These are phyloP conservation scores for Picochlorum sp. DNA, from an alignment of 139 green algal species.

Conservation along the genomic window DNA sequence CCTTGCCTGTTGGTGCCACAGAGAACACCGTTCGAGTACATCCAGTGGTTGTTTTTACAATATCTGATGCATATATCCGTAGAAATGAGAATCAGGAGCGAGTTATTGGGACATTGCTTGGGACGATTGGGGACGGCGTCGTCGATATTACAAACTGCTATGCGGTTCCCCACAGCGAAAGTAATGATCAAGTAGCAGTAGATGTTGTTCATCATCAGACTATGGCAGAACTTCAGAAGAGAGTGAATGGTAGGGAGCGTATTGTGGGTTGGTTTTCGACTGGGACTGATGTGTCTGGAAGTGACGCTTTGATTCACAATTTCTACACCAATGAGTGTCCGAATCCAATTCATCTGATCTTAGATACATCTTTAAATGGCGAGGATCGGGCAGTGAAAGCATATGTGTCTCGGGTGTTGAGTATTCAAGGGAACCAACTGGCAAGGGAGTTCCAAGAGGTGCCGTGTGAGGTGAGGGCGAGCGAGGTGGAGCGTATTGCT, in stretches of 20 bases:
- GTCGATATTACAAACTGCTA: slow-evolving; percentile 88
- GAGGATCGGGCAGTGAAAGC: slow-evolving; percentile 50
- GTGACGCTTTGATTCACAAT: slow-evolving; percentile 85
- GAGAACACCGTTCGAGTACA: slow-evolving; percentile 67
- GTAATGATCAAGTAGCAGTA: slow-evolving; percentile 78
- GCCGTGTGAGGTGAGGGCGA: slow-evolving; percentile 59
- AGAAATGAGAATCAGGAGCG: slow-evolving; percentile 73
- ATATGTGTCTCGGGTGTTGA: slow-evolving; percentile 58
- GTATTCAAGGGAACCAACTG: slow-evolving; percentile 38
- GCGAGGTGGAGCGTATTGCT: slow-evolving; percentile 62
- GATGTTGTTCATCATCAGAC: slow-evolving; percentile 92
- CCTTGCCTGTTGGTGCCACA: slow-evolving; percentile 27
- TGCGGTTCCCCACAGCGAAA: slow-evolving; percentile 93
- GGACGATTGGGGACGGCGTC: slow-evolving; percentile 59
- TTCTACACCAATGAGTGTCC: slow-evolving; percentile 71
- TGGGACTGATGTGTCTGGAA: slow-evolving; percentile 56
- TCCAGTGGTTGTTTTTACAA: slow-evolving; percentile 83
- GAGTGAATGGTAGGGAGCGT: slow-evolving; percentile 70
- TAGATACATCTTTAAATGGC: slow-evolving; percentile 70
- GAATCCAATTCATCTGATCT: slow-evolving; percentile 69
- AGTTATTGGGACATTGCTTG: slow-evolving; percentile 94
- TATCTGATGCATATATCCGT: slow-evolving; percentile 89
- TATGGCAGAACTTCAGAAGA: slow-evolving; percentile 83
- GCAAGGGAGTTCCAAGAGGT: slow-evolving; percentile 86
- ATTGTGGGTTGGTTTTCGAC: slow-evolving; percentile 94